These are phyloP conservation scores for Coniochaeta sp. DNA, from an alignment of 2,329 filamentous ascomycete genomes.

Conservation along the genomic window DNA sequence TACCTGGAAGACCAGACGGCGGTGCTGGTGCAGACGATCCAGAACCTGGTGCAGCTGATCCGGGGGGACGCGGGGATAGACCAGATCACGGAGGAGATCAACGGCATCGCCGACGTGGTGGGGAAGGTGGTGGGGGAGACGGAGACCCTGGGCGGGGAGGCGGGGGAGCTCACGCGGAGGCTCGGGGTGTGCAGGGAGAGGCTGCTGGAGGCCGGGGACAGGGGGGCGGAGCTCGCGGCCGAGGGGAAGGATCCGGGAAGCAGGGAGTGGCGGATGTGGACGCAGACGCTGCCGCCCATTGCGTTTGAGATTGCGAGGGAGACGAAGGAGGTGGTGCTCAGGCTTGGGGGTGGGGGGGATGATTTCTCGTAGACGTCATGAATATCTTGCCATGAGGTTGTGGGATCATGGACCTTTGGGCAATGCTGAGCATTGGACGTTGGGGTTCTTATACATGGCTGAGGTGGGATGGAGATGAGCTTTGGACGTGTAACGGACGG, in stretches of 20 bases:
- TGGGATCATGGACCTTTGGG: too few species aligned
- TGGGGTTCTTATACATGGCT: not conserved
- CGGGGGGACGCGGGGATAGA: slow-evolving; percentile 56
- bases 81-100: slow-evolving; percentile 62
- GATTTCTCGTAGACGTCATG: not conserved
- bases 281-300: slow-evolving; percentile 67
- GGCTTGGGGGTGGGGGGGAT: not conserved
- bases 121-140: slow-evolving; percentile 62
- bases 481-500: too few species aligned
- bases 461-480: not conserved
- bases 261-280: slow-evolving; percentile 55
- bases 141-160: slow-evolving; percentile 43
- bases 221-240: slow-evolving; percentile 50
- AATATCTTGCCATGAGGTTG: too few species aligned
- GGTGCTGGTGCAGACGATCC: slow-evolving; percentile 69
- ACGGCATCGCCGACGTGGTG: slow-evolving; percentile 62
- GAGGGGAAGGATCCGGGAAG: slow-evolving; percentile 42
- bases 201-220: slow-evolving; percentile 55
- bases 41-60: slow-evolving; percentile 69
- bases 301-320: slow-evolving; percentile 82
- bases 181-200: slow-evolving; percentile 57
- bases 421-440: too few species aligned
- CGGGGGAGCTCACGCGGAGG: slow-evolving; percentile 41
- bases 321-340: slow-evolving; percentile 59
- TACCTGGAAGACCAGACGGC: slow-evolving; percentile 81